Conservation (phyloP, 176 grass and related monocot species). For the Aechmea fasciata region DNA sequence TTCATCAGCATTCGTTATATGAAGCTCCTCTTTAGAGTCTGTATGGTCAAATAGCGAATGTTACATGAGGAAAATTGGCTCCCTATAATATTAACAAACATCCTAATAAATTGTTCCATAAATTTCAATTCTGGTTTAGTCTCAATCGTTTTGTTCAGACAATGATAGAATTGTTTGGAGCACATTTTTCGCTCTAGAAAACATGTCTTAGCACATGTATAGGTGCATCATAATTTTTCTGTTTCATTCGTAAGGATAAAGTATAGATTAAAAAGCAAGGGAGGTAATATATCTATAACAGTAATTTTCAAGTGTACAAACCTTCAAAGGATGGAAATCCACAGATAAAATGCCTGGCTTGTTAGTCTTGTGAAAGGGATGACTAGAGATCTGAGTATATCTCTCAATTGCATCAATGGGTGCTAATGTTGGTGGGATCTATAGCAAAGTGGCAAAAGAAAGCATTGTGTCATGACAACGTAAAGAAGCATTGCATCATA, state of each 20-base stretch:
- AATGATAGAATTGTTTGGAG: too few species aligned
- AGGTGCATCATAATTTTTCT: neutral
- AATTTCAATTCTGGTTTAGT: too few species aligned
- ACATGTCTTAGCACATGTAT: neutral
- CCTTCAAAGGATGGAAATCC: conserved; percentile 94
- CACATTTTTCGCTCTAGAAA: too few species aligned
- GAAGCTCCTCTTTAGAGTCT: too few species aligned
- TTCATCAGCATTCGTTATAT: too few species aligned
- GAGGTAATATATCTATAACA: neutral
- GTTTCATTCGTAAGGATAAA: neutral
- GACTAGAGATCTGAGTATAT: conserved; percentile 89
- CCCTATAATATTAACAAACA: too few species aligned
- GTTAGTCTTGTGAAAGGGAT: conserved; percentile 94
- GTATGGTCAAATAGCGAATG: too few species aligned
- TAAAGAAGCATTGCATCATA: neutral
- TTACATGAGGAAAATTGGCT: too few species aligned
- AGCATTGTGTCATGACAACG: conserved; percentile 1
- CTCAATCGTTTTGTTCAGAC: too few species aligned
- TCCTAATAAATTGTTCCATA: too few species aligned
- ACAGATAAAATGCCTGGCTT: conserved; percentile 94
- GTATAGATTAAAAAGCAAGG: conserved; percentile 1
- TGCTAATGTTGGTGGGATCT: conserved; percentile 64
- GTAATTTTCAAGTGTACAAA: conserved; percentile 21
- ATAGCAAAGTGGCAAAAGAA: conserved; percentile 5
- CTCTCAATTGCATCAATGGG: conserved; percentile 60